Evolutionary conservation across 2,329 filamentous ascomycete genomes (phyloP).

Genomic region (Alternaria longipes): DNA sequence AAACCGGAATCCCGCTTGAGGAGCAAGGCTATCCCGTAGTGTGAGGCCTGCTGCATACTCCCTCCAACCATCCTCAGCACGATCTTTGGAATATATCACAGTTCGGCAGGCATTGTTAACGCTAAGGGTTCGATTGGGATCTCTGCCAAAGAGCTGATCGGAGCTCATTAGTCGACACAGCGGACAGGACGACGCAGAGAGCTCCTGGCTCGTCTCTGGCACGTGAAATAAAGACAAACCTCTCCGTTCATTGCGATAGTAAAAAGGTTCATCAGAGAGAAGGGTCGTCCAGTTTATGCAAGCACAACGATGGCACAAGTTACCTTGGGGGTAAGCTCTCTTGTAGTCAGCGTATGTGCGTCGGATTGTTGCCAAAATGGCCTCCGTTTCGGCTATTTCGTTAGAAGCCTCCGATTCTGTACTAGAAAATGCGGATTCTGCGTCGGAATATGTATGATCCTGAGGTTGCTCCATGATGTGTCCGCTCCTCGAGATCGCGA

Average conservation of each 20-base stretch:
- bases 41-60: too few species aligned
- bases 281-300: neutral
- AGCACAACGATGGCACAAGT: neutral
- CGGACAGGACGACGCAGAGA: neutral
- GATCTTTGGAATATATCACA: too few species aligned
- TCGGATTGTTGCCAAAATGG: neutral
- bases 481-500: too few species aligned
- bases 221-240: fast-evolving
- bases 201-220: neutral
- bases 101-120: neutral
- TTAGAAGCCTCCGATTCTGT: too few species aligned
- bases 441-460: neutral
- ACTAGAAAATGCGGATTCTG: too few species aligned
- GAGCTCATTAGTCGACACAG: neutral
- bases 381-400: fast-evolving
- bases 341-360: neutral
- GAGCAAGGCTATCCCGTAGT: too few species aligned
- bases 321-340: fast-evolving
- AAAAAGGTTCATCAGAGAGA: fast-evolving
- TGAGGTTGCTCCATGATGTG: neutral
- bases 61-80: fast-evolving
- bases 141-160: fast-evolving
- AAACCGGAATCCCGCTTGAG: neutral
- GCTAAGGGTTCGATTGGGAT: neutral
- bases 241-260: too few species aligned